Conservation (phyloP, 2,329 filamentous ascomycete species). For the Raffaelea ambrosiae region DNA sequence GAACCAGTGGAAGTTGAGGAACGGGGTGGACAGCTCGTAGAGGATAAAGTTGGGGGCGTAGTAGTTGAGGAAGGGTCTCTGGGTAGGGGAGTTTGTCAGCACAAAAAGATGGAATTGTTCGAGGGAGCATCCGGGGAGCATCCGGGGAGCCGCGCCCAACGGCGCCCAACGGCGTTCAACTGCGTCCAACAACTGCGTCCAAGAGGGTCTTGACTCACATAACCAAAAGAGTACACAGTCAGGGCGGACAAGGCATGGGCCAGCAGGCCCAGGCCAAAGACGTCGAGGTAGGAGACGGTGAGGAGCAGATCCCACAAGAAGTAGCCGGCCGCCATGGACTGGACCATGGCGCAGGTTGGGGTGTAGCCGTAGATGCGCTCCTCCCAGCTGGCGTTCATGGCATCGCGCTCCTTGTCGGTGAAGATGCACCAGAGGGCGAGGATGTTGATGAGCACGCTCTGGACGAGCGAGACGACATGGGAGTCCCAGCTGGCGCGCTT, state of each 20-base stretch:
- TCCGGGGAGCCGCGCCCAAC: too few relatives aligned
- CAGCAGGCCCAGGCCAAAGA: slow-evolving; percentile 70
- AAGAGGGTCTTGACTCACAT: slow-evolving; percentile 55
- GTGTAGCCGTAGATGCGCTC: slow-evolving; percentile 73
- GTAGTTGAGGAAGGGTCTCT: slow-evolving; percentile 80
- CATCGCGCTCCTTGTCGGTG: slow-evolving; percentile 56
- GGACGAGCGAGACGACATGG: slow-evolving; percentile 75
- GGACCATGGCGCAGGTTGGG: slow-evolving; percentile 61
- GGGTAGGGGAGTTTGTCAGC: slow-evolving; percentile 5
- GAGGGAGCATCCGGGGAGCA: too few relatives aligned
- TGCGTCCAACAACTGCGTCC: background rate
- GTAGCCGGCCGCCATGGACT: slow-evolving; percentile 70
- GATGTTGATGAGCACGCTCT: slow-evolving; percentile 62
- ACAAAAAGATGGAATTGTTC: too few relatives aligned
- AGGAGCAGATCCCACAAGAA: slow-evolving; percentile 76
- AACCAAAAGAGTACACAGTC: slow-evolving; percentile 67
- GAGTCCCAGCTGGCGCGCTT: slow-evolving; percentile 77
- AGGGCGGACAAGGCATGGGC: slow-evolving; percentile 70
- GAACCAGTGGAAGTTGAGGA: slow-evolving; percentile 88
- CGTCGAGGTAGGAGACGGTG: slow-evolving; percentile 56
- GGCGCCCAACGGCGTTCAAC: too few relatives aligned
- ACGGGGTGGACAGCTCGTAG: slow-evolving; percentile 78
- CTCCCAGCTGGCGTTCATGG: slow-evolving; percentile 49
- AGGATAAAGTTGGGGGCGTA: slow-evolving; percentile 76
- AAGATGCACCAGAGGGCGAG: slow-evolving; percentile 69